Base-by-base conservation (phyloP, 768 basidiomycete genomes). In the Amanita inopinata region DNA sequence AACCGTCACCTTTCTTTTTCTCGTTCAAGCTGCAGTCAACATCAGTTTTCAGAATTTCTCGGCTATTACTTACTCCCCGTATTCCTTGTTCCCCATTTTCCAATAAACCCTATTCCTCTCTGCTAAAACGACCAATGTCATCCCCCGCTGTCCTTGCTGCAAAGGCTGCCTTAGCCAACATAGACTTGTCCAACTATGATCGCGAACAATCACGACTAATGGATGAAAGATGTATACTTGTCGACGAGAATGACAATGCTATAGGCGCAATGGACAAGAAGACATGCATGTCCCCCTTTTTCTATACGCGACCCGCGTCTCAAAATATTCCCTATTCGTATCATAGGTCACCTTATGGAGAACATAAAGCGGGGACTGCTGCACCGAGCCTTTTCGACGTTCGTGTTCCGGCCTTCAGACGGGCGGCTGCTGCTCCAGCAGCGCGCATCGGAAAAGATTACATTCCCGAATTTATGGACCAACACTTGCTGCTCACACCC, bases 401-500 rank as follows among this genome's bases (percentile, higher is more conserved):
- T 99, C 61, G 75, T 97, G 50, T 99, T 98, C 71, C 72, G 91
- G 27, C 96, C 96, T 2, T 78, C 79, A 9, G 91, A 97, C 60
- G 96, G 96, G 34, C 87, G 83, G 61, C 73, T 99, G 12, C 70
- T 99, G 19, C 73, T 99, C 33, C 96, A 99, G 60, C 90, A 91
- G 61, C 78, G 96, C 27, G 96, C 96, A 14, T 71, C 81, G n/a
- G 92, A 94, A 67, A 99, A 99, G 70, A 99, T 99, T 57, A 99
- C 96, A 5, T 99, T 99, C 67, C 96, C 96, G 4, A 75, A 88
- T 53, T 92, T 97, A 92, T 99, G 96, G 96, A 99, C 96, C 23
- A 99, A 99, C 63, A 98, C 96, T 5, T 99, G 96, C 60, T 99
- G 94, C 66, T 92, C 89, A 17, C 94, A 99, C 58, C 94, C 94